Conservation (phyloP, 257 asterid genomes). For the Henckelia pumila region DNA sequence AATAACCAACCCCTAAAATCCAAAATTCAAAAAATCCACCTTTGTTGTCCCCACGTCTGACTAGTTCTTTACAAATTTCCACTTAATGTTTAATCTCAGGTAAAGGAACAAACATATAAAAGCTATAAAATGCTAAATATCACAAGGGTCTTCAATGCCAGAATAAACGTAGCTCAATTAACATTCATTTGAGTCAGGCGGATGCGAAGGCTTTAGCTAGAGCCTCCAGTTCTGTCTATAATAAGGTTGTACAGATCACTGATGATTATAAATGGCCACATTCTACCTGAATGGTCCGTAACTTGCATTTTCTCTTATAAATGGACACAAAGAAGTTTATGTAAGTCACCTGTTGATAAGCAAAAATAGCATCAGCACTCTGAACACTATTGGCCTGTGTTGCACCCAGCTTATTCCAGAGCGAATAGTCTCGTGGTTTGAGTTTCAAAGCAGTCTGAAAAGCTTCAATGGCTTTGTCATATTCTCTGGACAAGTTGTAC, state of each 20-base stretch:
- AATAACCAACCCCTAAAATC: no score
- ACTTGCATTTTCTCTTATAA: not conserved
- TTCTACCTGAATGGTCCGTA: slow-evolving; percentile 11
- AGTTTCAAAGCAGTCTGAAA: slow-evolving; percentile 90
- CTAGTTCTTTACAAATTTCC: not conserved
- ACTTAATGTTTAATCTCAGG: not conserved
- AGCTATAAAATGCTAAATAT: not conserved
- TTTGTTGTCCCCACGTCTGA: not conserved
- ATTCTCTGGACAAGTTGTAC: slow-evolving; percentile 84
- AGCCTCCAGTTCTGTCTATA: not conserved
- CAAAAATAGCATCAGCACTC: slow-evolving; percentile 92
- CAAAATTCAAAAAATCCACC: not conserved
- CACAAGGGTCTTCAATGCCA: not conserved
- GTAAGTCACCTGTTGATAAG: slow-evolving; percentile 80
- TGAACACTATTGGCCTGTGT: slow-evolving; percentile 98
- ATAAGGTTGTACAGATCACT: not conserved
- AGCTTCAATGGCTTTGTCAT: slow-evolving; percentile 88
- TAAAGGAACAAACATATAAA: not conserved
- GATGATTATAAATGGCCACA: slow-evolving; percentile 16
- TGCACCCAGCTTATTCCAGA: slow-evolving; percentile 99
- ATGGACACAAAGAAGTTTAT: slow-evolving; percentile 1
- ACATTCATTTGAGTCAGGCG: not conserved
- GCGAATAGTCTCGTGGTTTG: slow-evolving; percentile 95
- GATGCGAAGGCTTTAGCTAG: not conserved
- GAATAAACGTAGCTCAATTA: not conserved